phyloP scores from a whole-genome alignment of 116 monocot genomes.

The Cymodocea nodosa region DNA sequence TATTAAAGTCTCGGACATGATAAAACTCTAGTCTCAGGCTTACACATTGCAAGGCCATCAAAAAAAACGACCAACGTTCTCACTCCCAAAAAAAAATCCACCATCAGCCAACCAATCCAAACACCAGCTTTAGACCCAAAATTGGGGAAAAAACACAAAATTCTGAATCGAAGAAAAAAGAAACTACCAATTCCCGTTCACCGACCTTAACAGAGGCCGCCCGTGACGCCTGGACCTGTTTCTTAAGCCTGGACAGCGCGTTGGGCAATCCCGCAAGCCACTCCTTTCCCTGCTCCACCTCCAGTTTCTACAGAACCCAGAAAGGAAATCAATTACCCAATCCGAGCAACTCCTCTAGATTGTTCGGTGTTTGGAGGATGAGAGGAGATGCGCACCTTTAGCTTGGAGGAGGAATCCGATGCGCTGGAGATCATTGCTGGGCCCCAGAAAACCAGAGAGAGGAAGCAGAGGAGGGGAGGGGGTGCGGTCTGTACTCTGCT shows the following conservation, averaged over 20 bases:
- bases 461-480: neutral
- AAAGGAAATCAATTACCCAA: neutral
- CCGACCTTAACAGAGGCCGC: conserved; percentile 45
- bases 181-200: neutral
- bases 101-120: too few relatives aligned
- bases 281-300: conserved; percentile 31
- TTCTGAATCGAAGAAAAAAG: neutral
- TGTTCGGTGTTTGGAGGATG: neutral
- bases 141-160: neutral
- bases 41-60: too few relatives aligned
- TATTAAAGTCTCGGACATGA: too few relatives aligned
- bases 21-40: too few relatives aligned
- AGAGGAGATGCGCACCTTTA: neutral
- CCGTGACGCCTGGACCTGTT: conserved; percentile 54
- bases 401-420: neutral
- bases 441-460: neutral
- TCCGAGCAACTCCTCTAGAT: neutral
- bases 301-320: conserved; percentile 14
- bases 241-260: conserved; percentile 36
- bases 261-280: conserved; percentile 9
- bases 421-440: neutral
- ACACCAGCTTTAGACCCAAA: neutral
- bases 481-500: neutral
- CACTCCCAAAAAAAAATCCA: too few relatives aligned
- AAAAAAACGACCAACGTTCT: too few relatives aligned